phyloP scores from a whole-genome alignment of 768 basidiomycete species.

The Gymnopilus junonius region DNA sequence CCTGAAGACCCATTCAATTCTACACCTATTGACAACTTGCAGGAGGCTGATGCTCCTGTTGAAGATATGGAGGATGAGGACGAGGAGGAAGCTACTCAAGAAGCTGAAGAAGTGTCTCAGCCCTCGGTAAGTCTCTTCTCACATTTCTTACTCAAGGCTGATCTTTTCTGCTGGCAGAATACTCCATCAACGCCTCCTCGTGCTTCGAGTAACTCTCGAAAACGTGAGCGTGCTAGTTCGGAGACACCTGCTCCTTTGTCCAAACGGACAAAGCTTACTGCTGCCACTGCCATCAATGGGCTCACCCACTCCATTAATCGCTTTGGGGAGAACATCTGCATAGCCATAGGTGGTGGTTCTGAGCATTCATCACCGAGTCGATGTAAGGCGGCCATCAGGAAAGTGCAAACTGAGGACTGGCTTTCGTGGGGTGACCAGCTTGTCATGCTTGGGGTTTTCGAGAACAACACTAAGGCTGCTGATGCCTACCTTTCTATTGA shows the following conservation, averaged over 20 bases:
- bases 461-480: conserved; percentile 17
- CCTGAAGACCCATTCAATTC: too few relatives aligned
- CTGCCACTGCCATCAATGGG: conserved; percentile 7
- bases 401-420: conserved; percentile 21
- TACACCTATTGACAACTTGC: background rate
- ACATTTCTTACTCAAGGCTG: background rate
- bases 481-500: conserved; percentile 20
- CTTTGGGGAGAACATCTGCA: conserved; percentile 17
- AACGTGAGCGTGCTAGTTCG: conserved; percentile 9
- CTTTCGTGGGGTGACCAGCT: conserved; percentile 8
- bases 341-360: conserved; percentile 12
- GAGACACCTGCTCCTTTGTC: background rate
- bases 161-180: background rate
- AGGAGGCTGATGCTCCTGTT: too few relatives aligned
- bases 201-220: background rate
- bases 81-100: background rate
- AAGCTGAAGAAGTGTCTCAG: background rate
- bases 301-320: conserved; percentile 7
- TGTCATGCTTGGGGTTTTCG: conserved; percentile 12
- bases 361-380: conserved; percentile 16
- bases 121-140: background rate
- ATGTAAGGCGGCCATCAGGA: conserved; percentile 13
- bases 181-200: conserved; percentile 8
- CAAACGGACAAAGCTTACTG: conserved; percentile 5
- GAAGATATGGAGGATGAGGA: background rate